Base-by-base conservation (phyloP, 2,329 filamentous ascomycete genomes). In the Curvularia verruculosa region DNA sequence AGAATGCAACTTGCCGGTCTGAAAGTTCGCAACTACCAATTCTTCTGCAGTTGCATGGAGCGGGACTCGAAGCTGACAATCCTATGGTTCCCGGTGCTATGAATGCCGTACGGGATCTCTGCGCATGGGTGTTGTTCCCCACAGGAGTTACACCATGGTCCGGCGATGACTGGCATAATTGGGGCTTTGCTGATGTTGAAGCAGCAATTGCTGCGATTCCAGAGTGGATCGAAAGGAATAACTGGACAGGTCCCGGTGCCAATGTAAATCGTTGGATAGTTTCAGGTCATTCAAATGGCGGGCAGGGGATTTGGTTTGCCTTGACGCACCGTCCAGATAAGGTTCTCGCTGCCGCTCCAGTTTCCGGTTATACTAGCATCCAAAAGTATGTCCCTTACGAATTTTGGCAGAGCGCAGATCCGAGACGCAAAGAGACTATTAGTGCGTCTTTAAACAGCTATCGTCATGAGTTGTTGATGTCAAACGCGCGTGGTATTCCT, bases 161-260 rank as follows among this genome's bases (percentile, higher is more conserved):
- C 62, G 81, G 82, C 23, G 84, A 87, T 69, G 85, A 87, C 64
- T 87, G 85, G 85, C 85, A 86, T 66, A 80, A 75, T 5, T 87
- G 84, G 83, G 84, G 84, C 0, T 81, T 82, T 61, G 76, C 80
- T 19, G 85, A 87, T 69, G 77, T 84, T 26, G 78, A 85, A 70
- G 82, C 82, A 61, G 83, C 83, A 3, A 68, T 85, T 5, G 64
- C 67, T 5, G 78, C 80, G 31, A 80, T 86, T 40, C 72, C 78
- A 15, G 55, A 70, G 19, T 87, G 84, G 84, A 82, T 83, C n/a
- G 52, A 76, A 19, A 61, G 70, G 9, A 72, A 78, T 28, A 67
- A 63, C 2, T 87, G 85, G 85, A 60, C 69, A 45, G 82, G 83
- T 0, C 77, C 78, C 2, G 75, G 71, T 12, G 76, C 82, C 12